These are phyloP conservation scores for Pestalotiopsis fici DNA, from an alignment of 2,329 filamentous ascomycete genomes.

Conservation along the genomic window DNA sequence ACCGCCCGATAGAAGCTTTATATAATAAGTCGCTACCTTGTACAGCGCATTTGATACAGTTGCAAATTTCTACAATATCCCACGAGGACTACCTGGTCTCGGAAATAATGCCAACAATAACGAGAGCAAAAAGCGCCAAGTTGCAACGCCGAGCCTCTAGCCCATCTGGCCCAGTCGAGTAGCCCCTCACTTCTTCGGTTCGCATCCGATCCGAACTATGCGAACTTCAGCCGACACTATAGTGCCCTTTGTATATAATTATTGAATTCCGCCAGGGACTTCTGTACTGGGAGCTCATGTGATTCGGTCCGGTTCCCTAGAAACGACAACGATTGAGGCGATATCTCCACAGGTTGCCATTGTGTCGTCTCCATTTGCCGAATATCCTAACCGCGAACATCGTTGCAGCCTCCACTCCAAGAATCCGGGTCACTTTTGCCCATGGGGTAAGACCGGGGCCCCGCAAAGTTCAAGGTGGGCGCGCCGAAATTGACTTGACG, in stretches of 20 bases:
- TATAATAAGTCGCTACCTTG: too few species aligned
- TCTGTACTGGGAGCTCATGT: neutral
- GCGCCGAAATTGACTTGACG: neutral
- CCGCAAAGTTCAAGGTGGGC: neutral
- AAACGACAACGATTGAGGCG: neutral
- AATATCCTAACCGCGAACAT: neutral
- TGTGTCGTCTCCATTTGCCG: neutral
- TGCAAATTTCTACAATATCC: too few species aligned
- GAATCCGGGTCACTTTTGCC: neutral
- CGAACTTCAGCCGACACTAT: too few species aligned
- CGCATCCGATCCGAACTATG: too few species aligned
- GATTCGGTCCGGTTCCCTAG: neutral
- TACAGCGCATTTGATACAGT: too few species aligned
- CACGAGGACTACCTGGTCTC: too few species aligned
- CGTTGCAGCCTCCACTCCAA: neutral
- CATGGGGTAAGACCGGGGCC: neutral
- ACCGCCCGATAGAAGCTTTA: too few species aligned
- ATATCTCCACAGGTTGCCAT: neutral
- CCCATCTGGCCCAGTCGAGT: too few species aligned
- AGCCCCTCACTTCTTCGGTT: too few species aligned
- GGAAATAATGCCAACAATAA: too few species aligned
- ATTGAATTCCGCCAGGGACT: neutral
- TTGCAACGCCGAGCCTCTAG: too few species aligned
- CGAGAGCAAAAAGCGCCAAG: too few species aligned
- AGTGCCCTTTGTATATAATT: neutral